Evolutionary conservation across 164 flowering plant genomes (phyloP).

Genomic region (Santalum album): DNA sequence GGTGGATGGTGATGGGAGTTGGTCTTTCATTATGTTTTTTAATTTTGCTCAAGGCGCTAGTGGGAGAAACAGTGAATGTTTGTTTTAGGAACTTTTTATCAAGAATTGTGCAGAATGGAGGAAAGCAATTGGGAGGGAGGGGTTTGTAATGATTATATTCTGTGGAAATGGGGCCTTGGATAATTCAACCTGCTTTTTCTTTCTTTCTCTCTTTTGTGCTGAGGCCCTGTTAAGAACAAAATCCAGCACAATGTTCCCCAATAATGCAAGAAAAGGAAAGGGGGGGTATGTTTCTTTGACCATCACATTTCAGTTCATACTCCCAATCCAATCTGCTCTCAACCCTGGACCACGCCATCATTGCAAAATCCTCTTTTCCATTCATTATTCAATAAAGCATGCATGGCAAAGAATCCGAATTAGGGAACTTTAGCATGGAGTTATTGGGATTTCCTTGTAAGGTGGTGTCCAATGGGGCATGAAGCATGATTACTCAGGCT

Average conservation of each 20-base stretch:
- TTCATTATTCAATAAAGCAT: slow-evolving; percentile 25
- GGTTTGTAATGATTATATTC: slow-evolving; percentile 15
- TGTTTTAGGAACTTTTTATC: not conserved
- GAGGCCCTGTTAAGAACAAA: slow-evolving; percentile 23
- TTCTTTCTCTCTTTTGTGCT: not conserved
- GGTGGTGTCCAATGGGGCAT: slow-evolving; percentile 9
- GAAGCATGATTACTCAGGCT: slow-evolving; percentile 11
- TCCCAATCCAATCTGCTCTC: slow-evolving; percentile 15
- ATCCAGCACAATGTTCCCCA: slow-evolving; percentile 33
- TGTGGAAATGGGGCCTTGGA: slow-evolving; percentile 10
- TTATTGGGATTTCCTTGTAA: no score
- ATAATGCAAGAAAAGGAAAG: slow-evolving; percentile 36
- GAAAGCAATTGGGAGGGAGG: slow-evolving; percentile 8
- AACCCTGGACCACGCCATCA: slow-evolving; percentile 33
- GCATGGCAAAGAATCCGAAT: slow-evolving; percentile 21
- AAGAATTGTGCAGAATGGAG: slow-evolving; percentile 26
- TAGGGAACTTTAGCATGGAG: no score
- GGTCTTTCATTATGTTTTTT: slow-evolving; percentile 2
- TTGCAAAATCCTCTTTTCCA: slow-evolving; percentile 20
- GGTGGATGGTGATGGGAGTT: not conserved
- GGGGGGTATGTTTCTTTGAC: slow-evolving; percentile 31
- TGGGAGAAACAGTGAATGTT: slow-evolving; percentile 11
- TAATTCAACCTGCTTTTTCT: slow-evolving; percentile 16
- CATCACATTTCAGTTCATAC: slow-evolving; percentile 6
- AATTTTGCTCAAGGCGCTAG: not conserved